A percentile compares a stretch with the other conserved stretches of the same genome.
Conservation (phyloP, 2,329 filamentous ascomycete genomes). For the Diaporthe citrichinensis region DNA sequence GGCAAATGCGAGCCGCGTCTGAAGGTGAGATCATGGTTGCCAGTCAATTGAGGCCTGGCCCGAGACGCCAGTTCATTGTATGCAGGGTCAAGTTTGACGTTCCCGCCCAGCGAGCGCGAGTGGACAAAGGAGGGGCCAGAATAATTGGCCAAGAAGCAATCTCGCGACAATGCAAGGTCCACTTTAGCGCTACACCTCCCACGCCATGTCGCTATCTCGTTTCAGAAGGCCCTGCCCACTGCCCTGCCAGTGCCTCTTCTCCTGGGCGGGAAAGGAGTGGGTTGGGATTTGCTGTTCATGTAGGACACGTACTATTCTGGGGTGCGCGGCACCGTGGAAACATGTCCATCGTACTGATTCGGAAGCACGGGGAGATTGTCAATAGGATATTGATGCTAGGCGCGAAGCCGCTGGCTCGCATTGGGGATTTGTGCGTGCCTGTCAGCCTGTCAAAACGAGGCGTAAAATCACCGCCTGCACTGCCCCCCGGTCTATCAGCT, state of each 20-base stretch:
- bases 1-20: constrained; percentile 28
- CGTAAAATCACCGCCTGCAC: not conserved
- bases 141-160: constrained; percentile 31
- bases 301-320: constrained; percentile 2
- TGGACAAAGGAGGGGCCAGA: constrained; percentile 3
- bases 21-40: constrained; percentile 2
- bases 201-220: not conserved
- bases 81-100: constrained; percentile 17
- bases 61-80: constrained; percentile 13
- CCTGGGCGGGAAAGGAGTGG: constrained; percentile 14
- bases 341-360: not conserved
- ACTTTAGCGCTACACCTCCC: constrained; percentile 23
- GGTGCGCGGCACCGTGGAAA: not conserved
- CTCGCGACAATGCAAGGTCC: constrained; percentile 21
- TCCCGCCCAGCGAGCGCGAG: not conserved
- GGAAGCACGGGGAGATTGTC: not conserved
- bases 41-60: constrained; percentile 24
- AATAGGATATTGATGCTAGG: not conserved
- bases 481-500: constrained; percentile 17
- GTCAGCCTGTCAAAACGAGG: constrained; percentile 1
- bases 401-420: not conserved
- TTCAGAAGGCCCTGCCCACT: constrained; percentile 7
- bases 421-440: not conserved
- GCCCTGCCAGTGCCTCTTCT: constrained; percentile 8
- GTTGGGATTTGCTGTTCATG: not conserved